A percentile compares a stretch with the other conserved stretches of the same genome.
Conservation (phyloP, 106 monocot species). For the Allium sativum region DNA sequence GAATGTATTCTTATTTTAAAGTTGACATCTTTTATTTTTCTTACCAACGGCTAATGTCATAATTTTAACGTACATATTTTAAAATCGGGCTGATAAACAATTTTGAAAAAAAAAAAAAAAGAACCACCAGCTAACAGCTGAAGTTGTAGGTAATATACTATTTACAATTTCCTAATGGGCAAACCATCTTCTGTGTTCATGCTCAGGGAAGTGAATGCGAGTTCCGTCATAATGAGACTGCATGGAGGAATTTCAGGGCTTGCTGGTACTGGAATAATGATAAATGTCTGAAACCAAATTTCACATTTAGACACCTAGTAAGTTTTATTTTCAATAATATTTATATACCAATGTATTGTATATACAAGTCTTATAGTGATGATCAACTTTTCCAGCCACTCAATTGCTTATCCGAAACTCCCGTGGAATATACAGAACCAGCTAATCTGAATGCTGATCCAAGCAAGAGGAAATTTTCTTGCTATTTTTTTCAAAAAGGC, state of each 20-base stretch:
- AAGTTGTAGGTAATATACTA: too few relatives aligned
- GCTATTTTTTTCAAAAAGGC: constrained; percentile 54
- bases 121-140: too few relatives aligned
- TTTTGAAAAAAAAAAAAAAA: too few relatives aligned
- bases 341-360: too few relatives aligned
- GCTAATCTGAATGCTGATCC: constrained; percentile 11
- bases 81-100: too few relatives aligned
- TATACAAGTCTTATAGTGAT: too few relatives aligned
- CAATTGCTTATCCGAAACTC: constrained; percentile 28
- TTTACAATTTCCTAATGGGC: too few relatives aligned
- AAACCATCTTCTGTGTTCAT: background rate
- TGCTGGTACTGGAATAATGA: constrained; percentile 63
- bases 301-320: constrained; percentile 42
- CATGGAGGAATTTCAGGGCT: constrained; percentile 44
- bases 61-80: too few relatives aligned
- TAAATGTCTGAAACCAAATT: constrained; percentile 51
- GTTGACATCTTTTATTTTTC: too few relatives aligned
- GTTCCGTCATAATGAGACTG: constrained; percentile 51
- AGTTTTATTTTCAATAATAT: too few relatives aligned
- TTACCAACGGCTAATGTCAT: too few relatives aligned
- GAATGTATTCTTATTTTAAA: too few relatives aligned
- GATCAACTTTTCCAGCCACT: constrained; percentile 53
- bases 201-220: constrained; percentile 58
- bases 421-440: constrained; percentile 18
- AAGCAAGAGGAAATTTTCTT: constrained; percentile 39